phyloP scores from a whole-genome alignment of 2,329 filamentous ascomycete species.

The Talaromyces funiculosus region DNA sequence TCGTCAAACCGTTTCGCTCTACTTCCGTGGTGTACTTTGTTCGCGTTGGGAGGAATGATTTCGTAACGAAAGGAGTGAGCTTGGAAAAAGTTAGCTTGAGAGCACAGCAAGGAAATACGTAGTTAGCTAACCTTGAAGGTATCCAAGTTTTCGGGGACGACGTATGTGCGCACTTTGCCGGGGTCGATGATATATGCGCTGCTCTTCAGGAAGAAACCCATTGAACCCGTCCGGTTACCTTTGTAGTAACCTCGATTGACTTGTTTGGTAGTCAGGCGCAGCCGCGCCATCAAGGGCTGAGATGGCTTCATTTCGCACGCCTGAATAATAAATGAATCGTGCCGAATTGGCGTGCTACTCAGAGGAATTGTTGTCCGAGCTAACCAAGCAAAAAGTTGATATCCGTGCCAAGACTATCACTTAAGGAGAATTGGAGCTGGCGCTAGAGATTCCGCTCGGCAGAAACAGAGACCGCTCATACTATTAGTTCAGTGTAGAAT shows the following conservation, averaged over 20 bases:
- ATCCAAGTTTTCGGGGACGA: constrained; percentile 64
- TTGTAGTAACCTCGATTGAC: constrained; percentile 95
- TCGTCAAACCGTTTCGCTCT: constrained; percentile 22
- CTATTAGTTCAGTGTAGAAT: too few species aligned
- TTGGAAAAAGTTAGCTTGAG: constrained; percentile 19
- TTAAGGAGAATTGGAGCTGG: background rate
- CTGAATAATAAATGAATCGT: background rate
- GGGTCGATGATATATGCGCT: constrained; percentile 70
- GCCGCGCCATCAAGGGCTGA: constrained; percentile 55
- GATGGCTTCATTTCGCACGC: constrained; percentile 35
- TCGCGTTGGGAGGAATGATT: constrained; percentile 35
- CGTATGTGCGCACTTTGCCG: constrained; percentile 84
- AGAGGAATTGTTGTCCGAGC: background rate
- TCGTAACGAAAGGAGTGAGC: constrained; percentile 44
- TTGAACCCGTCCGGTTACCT: constrained; percentile 80
- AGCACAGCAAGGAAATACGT: background rate
- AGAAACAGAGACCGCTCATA: constrained; percentile 3
- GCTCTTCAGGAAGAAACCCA: constrained; percentile 68
- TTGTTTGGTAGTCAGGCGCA: constrained; percentile 90
- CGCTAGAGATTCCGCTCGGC: constrained; percentile 10
- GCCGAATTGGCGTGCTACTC: background rate
- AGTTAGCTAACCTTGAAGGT: constrained; percentile 60
- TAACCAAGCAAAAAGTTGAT: background rate
- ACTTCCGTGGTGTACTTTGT: constrained; percentile 29
- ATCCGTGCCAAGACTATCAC: background rate